Base-by-base conservation (phyloP, 106 monocot species). In the Hemerocallis citrina region DNA sequence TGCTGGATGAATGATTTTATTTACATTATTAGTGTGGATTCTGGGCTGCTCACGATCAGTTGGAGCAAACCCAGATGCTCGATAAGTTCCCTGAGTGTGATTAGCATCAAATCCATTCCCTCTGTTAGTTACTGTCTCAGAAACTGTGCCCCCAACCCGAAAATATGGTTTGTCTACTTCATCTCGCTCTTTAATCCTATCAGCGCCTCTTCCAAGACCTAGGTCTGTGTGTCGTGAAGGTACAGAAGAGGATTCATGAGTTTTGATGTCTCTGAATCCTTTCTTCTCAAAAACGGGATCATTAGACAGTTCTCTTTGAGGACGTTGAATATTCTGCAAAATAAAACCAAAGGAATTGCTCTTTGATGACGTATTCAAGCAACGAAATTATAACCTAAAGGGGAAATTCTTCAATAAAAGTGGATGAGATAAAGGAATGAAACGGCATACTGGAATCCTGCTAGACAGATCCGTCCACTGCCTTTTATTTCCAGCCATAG, bases 381-480 rank as follows among this genome's bases (percentile, higher is more conserved):
- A 9, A n/a, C 25, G 25, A 25, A 10, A 50, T 16, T 27, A 16
- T 61, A 27, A 63, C 7, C 44, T 19, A 6, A 38, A 38, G n/a
- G n/a, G n/a, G n/a, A 32, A 16, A 30, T 54, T 54, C 17, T 35
- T 57, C 57, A 35, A 36, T 34, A 35, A 57, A 57, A 20, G 11
- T 2, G n/a, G n/a, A n/a, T n/a, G n/a, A n/a, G n/a, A n/a, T n/a
- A n/a, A 67, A 62, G 7, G 34, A 52, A 57, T 59, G 0, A 46
- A 63, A 65, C 10, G 34, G 34, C 72, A 49, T 77, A 75, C 80
- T 57, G 67, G 67, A 34, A 86, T 77, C 62, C 74, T 83, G 23
- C 32, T 44, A 25, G 70, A 35, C 41, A 71, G 62, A 60, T 89
- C 80, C 23, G 68, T 20, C 83, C 75, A 76, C 52, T 73, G 77